A percentile compares a stretch with the other conserved stretches of the same genome.
These are phyloP conservation scores for Fusarium paranaense DNA, from an alignment of 2,329 filamentous ascomycete genomes.

Conservation along the genomic window DNA sequence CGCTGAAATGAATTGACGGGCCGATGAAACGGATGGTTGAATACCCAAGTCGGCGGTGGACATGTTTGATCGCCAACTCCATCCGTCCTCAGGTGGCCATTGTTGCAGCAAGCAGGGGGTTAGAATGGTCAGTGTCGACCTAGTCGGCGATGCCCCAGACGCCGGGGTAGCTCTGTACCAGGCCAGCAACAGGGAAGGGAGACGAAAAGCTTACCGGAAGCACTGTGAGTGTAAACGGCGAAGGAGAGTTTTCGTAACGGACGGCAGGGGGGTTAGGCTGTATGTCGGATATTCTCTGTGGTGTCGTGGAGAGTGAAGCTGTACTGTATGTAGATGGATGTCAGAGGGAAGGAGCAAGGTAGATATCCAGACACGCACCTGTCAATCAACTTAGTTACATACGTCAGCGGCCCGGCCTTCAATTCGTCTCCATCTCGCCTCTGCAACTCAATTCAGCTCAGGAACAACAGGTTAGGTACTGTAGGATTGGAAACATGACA, in stretches of 20 bases:
- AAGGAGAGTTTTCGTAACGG: neutral
- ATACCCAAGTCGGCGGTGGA: constrained; percentile 9
- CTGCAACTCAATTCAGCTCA: neutral
- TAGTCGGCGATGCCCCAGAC: constrained; percentile 6
- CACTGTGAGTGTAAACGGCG: constrained; percentile 10
- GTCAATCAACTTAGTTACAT: neutral
- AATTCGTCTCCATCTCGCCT: neutral
- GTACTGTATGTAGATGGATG: neutral
- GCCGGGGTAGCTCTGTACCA: neutral
- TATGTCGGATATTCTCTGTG: neutral
- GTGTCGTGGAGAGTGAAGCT: neutral
- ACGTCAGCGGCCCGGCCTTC: neutral
- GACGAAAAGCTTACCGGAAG: constrained; percentile 4
- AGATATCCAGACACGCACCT: neutral
- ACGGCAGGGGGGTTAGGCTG: neutral
- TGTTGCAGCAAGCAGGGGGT: constrained; percentile 10
- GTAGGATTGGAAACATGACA: neutral
- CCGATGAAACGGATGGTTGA: constrained; percentile 37
- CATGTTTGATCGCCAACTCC: constrained; percentile 33
- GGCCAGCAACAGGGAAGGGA: neutral
- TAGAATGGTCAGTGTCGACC: neutral
- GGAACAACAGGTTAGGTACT: neutral
- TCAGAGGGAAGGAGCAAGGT: neutral
- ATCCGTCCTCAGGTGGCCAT: constrained; percentile 31
- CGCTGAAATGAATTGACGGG: constrained; percentile 22